Evolutionary conservation across 345 rosid species (phyloP), one percentile per base, ranked within the genome.

Genomic region (Salix brachista): DNA sequence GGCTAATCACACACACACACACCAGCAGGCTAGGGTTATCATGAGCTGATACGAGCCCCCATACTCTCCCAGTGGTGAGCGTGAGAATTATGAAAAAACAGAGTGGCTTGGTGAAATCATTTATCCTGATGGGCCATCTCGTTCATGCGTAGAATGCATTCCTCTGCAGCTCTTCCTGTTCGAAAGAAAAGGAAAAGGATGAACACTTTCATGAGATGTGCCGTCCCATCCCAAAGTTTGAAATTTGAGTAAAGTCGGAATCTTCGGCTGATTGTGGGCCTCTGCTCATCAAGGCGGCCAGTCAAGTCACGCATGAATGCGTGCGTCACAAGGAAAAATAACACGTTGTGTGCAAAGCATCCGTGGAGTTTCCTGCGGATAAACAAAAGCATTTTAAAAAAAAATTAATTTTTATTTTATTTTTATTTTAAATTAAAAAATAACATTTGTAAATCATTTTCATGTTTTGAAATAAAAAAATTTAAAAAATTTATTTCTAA

Each of bases 51-150:
- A 18, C 48, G 50, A 52, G 16, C 62, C 58, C 73, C 73, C 62
- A 19, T 80, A 6, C 30, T 48, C 69, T 50, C 67, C 50, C n/a
- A 37, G 23, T 50, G 8, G 3, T 34, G 41, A n/a, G 62, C 39
- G 67, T 9, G 41, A 18, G 39, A 39, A 60, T 66, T 72, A 74
- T 18, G 36, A 34, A 34, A 34, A 25, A 36, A 73, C 81, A 83
- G 86, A 66, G 76, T 76, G 88, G 80, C 80, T 75, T 36, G 30
- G 79, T 76, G 74, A 75, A 73, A 82, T 83, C 70, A 75, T 74
- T 34, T 62, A 67, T 72, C 77, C 65, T 25, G 78, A 76, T 65
- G 32, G 80, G 58, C 34, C 16, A 65, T 69, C 71, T 69, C 30
- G 21, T 50, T 42, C 77, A 52, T 72, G 32, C 13, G 21, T 42